Evolutionary conservation across 768 basidiomycete genomes (phyloP), one percentile per base, ranked within the genome.

Genomic region (Russula abietina): DNA sequence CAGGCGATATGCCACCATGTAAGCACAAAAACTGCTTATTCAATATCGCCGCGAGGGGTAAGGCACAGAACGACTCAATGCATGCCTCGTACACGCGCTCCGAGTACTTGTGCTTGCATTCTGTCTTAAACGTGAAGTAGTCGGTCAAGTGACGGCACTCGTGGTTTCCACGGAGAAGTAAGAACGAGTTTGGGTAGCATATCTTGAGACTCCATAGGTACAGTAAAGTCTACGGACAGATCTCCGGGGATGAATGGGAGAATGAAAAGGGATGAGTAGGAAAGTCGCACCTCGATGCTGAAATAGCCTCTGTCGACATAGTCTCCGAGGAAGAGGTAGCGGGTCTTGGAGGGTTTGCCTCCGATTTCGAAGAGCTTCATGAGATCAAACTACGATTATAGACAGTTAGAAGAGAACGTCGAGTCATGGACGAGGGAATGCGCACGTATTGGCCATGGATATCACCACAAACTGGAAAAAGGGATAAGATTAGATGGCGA

Each of bases 1-100:
- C 96, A 1, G 97, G 97, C 0, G 92, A 95, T 14, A 99, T 80
- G 17, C 97, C 97, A 32, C 97, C 97, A 64, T 99, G 97, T 65
- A 98, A 95, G 75, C 96, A 99, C 48, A 98, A 78, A 75, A 99
- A 99, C 75, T 98, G 97, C 73, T 98, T 98, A 80, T 99, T 99
- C 95, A 98, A 98, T 70, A 99, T 76, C 36, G 97, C 97, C 0
- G 96, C 96, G 12, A 99, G 82, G 2, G 97, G 97, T 1, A 99
- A 82, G 0, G 90, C 82, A 72, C 95, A 98, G 80, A 99, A 98
- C 0, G 92, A 92, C 24, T 96, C 89, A 91, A 98, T 93, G 81
- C 92, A 95, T 24, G 93, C 93, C 62, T 99, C 93, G 73, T 99
- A 99, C 62, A 99, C 83, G 26, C 86, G 85, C 69, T 98, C 96